Evolutionary conservation across 1,284 basidiomycete genomes (phyloP), one percentile per base, ranked within the genome.

Genomic region (Ganoderma meredithae): DNA sequence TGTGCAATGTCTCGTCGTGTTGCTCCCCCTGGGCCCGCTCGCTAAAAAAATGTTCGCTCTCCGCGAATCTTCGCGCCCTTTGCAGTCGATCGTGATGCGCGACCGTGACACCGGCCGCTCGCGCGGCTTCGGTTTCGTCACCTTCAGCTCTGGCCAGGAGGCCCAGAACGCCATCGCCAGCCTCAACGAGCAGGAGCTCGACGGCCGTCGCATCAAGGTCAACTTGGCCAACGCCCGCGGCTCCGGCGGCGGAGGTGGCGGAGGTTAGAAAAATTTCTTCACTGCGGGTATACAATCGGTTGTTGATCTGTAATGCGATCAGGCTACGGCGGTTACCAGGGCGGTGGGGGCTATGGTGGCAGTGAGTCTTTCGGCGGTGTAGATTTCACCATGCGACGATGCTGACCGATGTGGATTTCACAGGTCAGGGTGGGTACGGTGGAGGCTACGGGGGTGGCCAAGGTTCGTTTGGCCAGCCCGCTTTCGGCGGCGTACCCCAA

Each of bases 21-120:
- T 49, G 4, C 22, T 58, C 7, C 39, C 41, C 27, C 27, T 31
- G 39, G 44, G 33, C 44, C 59, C 49, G 64, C 68, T 62, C 70
- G 70, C 74, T 71, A 55, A 31, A 31, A 31, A 31, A 31, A 73
- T 69, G 64, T 41, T 64, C 56, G 68, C 69, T 62, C 27, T 68
- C 63, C 63, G 69, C 64, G 67, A 63, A 60, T 31, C 36, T 63
- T 63, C 47, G 52, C 44, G 41, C 55, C 12, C 64, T 73, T 73
- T 72, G 72, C 73, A 96, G 94, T 93, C 92, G 76, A 95, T 96
- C 82, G 96, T 98, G 83, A 97, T 97, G 96, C 94, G 95, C 85
- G 96, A 98, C 85, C 95, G 96, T 79, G 96, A 97, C 80, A 97
- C 96, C 72, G 94, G 95, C 74, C 95, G 96, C 79, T 97, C 96